phyloP scores from a whole-genome alignment of 192 early-diverging fungal genomes.

The Anaeromyces robustus region DNA sequence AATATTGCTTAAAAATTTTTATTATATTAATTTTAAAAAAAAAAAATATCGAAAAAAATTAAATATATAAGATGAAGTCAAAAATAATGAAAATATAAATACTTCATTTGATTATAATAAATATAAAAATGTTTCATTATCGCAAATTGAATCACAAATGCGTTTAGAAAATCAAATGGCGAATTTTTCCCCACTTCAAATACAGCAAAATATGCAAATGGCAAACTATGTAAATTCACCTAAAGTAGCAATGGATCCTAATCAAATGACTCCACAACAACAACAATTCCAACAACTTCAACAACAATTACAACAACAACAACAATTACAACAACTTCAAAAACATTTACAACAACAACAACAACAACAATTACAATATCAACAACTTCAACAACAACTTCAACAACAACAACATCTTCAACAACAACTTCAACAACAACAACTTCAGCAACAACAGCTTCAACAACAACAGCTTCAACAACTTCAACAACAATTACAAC shows the following conservation, averaged over 20 bases:
- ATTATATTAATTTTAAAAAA: too few relatives aligned
- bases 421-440: slow-evolving; percentile 3
- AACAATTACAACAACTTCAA: not conserved
- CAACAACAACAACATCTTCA: not conserved
- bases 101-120: not conserved
- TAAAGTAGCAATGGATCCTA: not conserved
- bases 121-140: not conserved
- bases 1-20: too few relatives aligned
- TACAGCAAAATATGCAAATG: not conserved
- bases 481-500: not conserved
- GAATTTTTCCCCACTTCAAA: not conserved
- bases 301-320: not conserved
- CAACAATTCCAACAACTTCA: not conserved
- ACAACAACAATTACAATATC: not conserved
- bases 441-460: slow-evolving; percentile 1
- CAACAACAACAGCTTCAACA: not conserved
- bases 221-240: not conserved
- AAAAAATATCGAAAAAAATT: too few relatives aligned
- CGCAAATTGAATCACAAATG: not conserved
- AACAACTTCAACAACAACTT: not conserved
- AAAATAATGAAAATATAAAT: not conserved
- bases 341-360: not conserved
- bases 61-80: not conserved
- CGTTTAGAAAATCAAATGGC: not conserved
- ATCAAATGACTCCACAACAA: not conserved